Percentiles rank a stretch among this genome's conserved stretches.
Evolutionary conservation across 345 rosid species (phyloP).

Genomic region (Nephelium lappaceum): DNA sequence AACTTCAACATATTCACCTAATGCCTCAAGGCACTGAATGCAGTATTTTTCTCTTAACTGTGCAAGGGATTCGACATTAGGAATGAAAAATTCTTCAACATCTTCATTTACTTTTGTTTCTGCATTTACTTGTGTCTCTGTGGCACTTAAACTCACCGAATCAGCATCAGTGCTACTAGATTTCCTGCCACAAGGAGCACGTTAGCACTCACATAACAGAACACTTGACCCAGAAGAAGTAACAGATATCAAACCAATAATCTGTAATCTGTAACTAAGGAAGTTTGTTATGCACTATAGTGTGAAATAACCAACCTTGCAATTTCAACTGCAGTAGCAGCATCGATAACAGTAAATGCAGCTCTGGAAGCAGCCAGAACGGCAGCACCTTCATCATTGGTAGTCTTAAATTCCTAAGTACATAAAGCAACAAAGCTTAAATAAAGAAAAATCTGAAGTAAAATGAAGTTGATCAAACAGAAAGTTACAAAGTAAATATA

Average conservation of each 20-base stretch:
- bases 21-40: slow-evolving; percentile 86
- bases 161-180: slow-evolving; percentile 37
- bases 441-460: neutral
- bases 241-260: slow-evolving; percentile 23
- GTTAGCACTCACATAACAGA: slow-evolving; percentile 27
- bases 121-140: slow-evolving; percentile 44
- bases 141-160: slow-evolving; percentile 32
- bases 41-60: slow-evolving; percentile 90
- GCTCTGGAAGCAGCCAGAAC: slow-evolving; percentile 84
- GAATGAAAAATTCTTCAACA: slow-evolving; percentile 65
- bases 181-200: slow-evolving; percentile 52
- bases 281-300: neutral
- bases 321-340: slow-evolving; percentile 74
- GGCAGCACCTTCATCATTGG: slow-evolving; percentile 87
- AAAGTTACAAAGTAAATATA: neutral
- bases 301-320: slow-evolving; percentile 60
- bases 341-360: slow-evolving; percentile 92
- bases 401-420: slow-evolving; percentile 64
- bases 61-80: slow-evolving; percentile 68
- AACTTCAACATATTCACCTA: slow-evolving; percentile 98
- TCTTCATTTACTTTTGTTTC: slow-evolving; percentile 52
- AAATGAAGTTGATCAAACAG: neutral
- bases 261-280: slow-evolving; percentile 9
- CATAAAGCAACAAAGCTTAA: neutral
- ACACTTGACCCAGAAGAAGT: slow-evolving; percentile 10